Base-by-base conservation (phyloP, 75 land plant genomes). In the Selaginella tamariscina region DNA sequence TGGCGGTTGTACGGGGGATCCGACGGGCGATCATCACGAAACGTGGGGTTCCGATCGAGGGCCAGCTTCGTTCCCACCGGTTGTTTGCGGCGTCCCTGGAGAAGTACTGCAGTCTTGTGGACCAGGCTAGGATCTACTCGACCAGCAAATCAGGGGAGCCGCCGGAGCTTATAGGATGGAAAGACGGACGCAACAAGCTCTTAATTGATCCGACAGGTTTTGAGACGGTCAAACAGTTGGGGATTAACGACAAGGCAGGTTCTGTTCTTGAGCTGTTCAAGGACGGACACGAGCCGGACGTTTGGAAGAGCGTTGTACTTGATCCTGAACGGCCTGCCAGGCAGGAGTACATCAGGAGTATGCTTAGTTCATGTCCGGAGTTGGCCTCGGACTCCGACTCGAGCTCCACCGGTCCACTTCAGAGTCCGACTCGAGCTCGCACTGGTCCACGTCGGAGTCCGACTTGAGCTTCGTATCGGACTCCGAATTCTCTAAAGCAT, bases 101-200 rank as follows among this genome's bases (percentile, higher is more conserved):
- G 62, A 59, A 59, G 26, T 59, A 59, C 62, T 59, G 62, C 26
- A 8, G 8, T 5, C 62, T 59, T 5, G 62, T 59, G 62, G 62
- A 59, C 26, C 5, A 59, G 18, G 62, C 62, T 5, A 59, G 21
- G 62, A 59, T 59, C 26, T 59, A 23, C 62, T 8, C 62, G 23
- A 59, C 62, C 27, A 59, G n/a, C 62, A 21, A 59, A 26, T 5
- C 23, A 8, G 62, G 62, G 62, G 62, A 26, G 24, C 62, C 62
- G 8, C 18, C 62, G 62, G 62, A 59, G 21, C 62, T 59, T 23
- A 59, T 59, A 8, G 62, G 62, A 8, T 59, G 23, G 24, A 59
- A 59, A n/a, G 62, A 59, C 26, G 18, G 62, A 8, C 21, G 26
- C 62, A 59, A 21, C 62, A 59, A 59, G 62, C 62, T 59, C 18